Conservation (phyloP, 106 monocot species). For the Dendrobium officinale region DNA sequence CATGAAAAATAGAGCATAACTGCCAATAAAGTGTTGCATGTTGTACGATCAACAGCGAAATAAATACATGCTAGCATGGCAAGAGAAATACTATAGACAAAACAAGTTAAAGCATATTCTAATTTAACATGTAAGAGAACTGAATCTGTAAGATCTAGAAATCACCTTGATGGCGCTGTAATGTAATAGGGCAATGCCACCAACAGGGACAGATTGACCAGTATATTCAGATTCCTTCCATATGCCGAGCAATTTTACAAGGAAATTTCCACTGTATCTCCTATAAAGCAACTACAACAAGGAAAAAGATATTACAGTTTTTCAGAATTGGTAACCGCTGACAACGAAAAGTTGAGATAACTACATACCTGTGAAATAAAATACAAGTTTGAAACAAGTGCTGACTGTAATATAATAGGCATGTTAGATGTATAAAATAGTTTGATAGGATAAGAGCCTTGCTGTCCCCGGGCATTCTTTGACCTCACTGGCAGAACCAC, state of each 20-base stretch:
- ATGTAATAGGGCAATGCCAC: slow-evolving; percentile 41
- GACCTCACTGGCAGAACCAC: slow-evolving; percentile 45
- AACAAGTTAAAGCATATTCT: neutral
- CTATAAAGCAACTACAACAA: slow-evolving; percentile 35
- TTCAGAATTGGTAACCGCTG: neutral
- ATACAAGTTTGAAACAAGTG: slow-evolving; percentile 45
- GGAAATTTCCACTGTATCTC: slow-evolving; percentile 41
- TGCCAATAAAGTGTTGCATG: neutral
- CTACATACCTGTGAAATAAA: slow-evolving; percentile 35
- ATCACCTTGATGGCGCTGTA: slow-evolving; percentile 43
- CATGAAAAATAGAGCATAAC: neutral
- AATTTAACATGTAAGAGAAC: neutral
- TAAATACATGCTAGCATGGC: neutral
- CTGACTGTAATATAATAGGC: slow-evolving; percentile 42
- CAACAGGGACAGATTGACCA: slow-evolving; percentile 39
- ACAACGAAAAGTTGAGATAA: neutral
- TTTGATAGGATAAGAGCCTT: slow-evolving; percentile 44
- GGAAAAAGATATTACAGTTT: neutral
- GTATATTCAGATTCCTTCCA: slow-evolving; percentile 55
- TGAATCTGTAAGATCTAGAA: neutral
- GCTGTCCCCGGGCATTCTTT: slow-evolving; percentile 43
- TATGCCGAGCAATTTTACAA: slow-evolving; percentile 34
- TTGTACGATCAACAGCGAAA: neutral
- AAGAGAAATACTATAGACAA: neutral
- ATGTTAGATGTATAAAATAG: slow-evolving; percentile 45